Conservation (phyloP, 495 filamentous ascomycete species). For the Xylona heveae region DNA sequence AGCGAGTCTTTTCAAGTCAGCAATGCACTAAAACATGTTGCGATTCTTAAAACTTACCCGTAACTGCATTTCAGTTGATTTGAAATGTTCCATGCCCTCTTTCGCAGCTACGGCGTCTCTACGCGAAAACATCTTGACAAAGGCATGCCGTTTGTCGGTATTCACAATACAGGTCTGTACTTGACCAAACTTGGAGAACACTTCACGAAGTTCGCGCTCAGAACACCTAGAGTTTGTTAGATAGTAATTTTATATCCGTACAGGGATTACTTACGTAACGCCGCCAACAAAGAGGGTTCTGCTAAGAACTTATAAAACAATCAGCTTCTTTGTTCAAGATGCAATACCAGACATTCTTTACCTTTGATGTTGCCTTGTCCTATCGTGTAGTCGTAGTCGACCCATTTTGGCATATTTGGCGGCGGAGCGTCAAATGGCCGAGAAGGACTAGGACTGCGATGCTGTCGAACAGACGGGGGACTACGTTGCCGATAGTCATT, state of each 20-base stretch:
- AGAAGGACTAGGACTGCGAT: conserved; percentile 36
- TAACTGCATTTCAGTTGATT: conserved; percentile 47
- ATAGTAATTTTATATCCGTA: conserved; percentile 2
- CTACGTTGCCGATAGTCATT: conserved; percentile 72
- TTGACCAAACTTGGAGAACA: conserved; percentile 59
- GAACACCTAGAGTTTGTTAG: conserved; percentile 29
- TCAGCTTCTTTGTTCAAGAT: conserved; percentile 6
- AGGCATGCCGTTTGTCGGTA: conserved; percentile 90
- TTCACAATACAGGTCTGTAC: conserved; percentile 98
- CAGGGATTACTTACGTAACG: conserved; percentile 47
- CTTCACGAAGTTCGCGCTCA: conserved; percentile 55
- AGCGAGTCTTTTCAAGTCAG: conserved; percentile 43
- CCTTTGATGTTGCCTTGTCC: conserved; percentile 61
- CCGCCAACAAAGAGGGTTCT: conserved; percentile 92
- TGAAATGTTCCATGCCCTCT: conserved; percentile 72
- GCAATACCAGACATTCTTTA: conserved; percentile 15
- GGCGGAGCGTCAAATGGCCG: conserved; percentile 30
- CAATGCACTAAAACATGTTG: too few species aligned
- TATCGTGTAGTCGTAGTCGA: conserved; percentile 59
- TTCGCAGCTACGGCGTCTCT: conserved; percentile 66
- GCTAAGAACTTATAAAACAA: conserved; percentile 44
- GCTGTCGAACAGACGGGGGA: conserved; percentile 35
- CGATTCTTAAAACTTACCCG: conserved; percentile 35
- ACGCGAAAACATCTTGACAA: conserved; percentile 93
- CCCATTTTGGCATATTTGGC: conserved; percentile 46